Conservation (phyloP, 768 basidiomycete genomes). For the Lactifluus pinguis region DNA sequence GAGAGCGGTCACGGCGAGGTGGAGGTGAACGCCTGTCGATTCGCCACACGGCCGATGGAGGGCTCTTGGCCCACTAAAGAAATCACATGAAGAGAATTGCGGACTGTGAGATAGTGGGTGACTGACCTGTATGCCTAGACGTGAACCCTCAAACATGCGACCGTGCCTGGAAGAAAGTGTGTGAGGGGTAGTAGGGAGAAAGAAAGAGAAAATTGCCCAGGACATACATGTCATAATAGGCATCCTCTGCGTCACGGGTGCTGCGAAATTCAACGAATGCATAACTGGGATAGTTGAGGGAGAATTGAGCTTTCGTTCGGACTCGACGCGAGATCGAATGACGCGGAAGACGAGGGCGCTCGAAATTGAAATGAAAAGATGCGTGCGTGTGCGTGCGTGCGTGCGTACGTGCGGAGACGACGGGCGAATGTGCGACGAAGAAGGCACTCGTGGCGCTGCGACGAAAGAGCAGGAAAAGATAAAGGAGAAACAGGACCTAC, state of each 20-base stretch:
- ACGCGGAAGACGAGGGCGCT: constrained; percentile 22
- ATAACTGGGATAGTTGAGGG: constrained; percentile 51
- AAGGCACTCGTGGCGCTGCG: constrained; percentile 17
- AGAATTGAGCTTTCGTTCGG: constrained; percentile 49
- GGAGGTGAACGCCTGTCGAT: constrained; percentile 50
- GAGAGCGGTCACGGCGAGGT: constrained; percentile 24
- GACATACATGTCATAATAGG: constrained; percentile 71
- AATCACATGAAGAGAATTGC: not conserved
- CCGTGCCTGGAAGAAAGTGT: constrained; percentile 49
- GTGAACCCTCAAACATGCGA: constrained; percentile 61
- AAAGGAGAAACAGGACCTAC: constrained; percentile 46
- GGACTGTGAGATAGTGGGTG: too few relatives aligned
- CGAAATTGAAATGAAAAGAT: constrained; percentile 19
- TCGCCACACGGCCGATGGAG: constrained; percentile 78
- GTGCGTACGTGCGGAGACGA: constrained; percentile 14
- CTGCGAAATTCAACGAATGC: constrained; percentile 82
- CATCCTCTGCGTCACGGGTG: constrained; percentile 71
- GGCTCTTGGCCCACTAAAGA: constrained; percentile 68
- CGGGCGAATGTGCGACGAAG: constrained; percentile 20
- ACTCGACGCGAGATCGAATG: constrained; percentile 21
- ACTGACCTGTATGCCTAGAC: constrained; percentile 65
- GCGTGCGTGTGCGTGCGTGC: constrained; percentile 1
- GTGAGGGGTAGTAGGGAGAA: not conserved
- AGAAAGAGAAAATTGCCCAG: not conserved
- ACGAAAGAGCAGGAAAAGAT: constrained; percentile 21